Conservation (phyloP, 306 rosid genomes). For the Senna siamea region DNA sequence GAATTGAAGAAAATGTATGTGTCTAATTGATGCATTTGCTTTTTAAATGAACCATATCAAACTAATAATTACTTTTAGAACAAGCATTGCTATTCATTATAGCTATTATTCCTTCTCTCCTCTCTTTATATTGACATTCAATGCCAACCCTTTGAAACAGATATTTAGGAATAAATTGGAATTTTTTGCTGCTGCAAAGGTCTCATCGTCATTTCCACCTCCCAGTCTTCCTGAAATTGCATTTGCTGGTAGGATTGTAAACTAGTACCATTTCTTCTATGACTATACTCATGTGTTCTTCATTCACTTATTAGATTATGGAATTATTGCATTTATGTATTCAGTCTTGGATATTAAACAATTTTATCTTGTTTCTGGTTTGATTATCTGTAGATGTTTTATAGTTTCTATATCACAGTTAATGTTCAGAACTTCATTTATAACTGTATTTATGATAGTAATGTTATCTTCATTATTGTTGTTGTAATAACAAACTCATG, state of each 20-base stretch:
- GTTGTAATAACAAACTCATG: too few species aligned
- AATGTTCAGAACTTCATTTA: neutral
- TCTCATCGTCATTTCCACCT: slow-evolving; percentile 90
- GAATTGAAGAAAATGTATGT: slow-evolving; percentile 82
- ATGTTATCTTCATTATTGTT: too few species aligned
- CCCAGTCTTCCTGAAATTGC: slow-evolving; percentile 93
- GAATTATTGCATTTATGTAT: slow-evolving; percentile 8
- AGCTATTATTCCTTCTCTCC: neutral
- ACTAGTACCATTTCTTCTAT: slow-evolving; percentile 3
- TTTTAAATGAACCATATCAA: neutral
- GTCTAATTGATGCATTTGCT: slow-evolving; percentile 27
- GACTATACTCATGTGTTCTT: slow-evolving; percentile 13
- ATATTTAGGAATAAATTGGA: slow-evolving; percentile 75
- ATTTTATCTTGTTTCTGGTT: slow-evolving; percentile 15
- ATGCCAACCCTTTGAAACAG: slow-evolving; percentile 50
- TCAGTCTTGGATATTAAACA: slow-evolving; percentile 1
- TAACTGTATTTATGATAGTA: neutral
- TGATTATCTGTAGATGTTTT: slow-evolving; percentile 14
- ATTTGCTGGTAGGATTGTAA: slow-evolving; percentile 77
- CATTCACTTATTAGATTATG: slow-evolving; percentile 7
- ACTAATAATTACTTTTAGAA: slow-evolving; percentile 4
- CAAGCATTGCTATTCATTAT: slow-evolving; percentile 1
- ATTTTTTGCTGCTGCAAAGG: slow-evolving; percentile 94
- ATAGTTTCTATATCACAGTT: neutral
- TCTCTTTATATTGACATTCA: slow-evolving; percentile 17